Evolutionary conservation across 352 stramenopile genomes (phyloP).

Genomic region (Globisporangium parvum): DNA sequence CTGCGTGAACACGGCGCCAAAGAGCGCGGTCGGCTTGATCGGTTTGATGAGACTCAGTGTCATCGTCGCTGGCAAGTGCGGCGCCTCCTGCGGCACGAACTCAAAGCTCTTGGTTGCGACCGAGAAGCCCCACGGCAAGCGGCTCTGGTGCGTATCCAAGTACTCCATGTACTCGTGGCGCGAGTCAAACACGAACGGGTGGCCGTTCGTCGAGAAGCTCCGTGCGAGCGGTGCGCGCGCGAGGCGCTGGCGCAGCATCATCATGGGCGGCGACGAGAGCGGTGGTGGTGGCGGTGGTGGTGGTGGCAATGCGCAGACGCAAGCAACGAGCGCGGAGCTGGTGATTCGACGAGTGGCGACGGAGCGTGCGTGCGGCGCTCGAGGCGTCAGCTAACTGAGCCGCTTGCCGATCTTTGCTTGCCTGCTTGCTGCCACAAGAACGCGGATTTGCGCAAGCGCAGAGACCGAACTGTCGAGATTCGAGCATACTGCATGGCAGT

Average conservation of each 20-base stretch:
- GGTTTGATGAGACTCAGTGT: conserved; percentile 86
- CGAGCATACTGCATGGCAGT: background rate
- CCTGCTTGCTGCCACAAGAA: conserved; percentile 5
- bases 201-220: conserved; percentile 32
- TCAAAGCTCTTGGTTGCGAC: conserved; percentile 78
- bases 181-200: conserved; percentile 77
- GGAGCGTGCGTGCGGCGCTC: background rate
- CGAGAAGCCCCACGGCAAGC: conserved; percentile 82
- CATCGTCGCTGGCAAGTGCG: conserved; percentile 77
- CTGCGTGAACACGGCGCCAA: conserved; percentile 88
- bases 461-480: background rate
- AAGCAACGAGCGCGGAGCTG: background rate
- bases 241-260: conserved; percentile 16
- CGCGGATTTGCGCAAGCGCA: background rate
- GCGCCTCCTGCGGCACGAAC: conserved; percentile 81
- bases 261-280: background rate
- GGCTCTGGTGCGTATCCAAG: conserved; percentile 63
- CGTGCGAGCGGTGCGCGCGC: background rate
- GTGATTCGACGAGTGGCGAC: background rate
- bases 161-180: conserved; percentile 81
- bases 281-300: background rate
- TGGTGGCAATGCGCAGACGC: background rate
- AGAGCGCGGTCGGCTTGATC: conserved; percentile 75
- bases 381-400: background rate
- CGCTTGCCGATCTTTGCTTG: background rate